Evolutionary conservation across 805 yeast genomes (phyloP).

Genomic region (Suhomyces pyralidae): DNA sequence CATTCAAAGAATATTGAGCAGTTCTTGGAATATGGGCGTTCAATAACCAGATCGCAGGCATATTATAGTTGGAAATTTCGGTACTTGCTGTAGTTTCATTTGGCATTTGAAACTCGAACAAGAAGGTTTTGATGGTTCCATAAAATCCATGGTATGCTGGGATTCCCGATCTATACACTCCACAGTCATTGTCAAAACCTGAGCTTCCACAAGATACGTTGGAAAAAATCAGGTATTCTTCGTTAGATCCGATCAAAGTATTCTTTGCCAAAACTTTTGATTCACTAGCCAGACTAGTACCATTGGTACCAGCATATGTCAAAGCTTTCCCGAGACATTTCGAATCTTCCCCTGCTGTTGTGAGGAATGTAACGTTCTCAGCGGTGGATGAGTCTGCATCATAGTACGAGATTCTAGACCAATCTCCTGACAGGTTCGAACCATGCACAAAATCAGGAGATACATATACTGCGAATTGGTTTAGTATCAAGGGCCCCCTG

Average conservation of each 20-base stretch:
- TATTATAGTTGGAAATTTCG: conserved; percentile 43
- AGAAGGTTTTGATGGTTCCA: conserved; percentile 67
- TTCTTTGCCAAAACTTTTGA: conserved; percentile 49
- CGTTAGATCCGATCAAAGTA: conserved; percentile 51
- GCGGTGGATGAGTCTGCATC: conserved; percentile 47
- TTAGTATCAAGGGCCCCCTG: conserved; percentile 68
- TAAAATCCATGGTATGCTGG: conserved; percentile 72
- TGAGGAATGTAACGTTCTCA: conserved; percentile 66
- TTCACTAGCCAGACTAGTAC: conserved; percentile 43
- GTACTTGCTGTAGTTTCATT: conserved; percentile 39
- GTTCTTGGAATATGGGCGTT: conserved; percentile 75
- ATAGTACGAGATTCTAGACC: conserved; percentile 62
- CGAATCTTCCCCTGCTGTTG: conserved; percentile 57
- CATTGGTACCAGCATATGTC: conserved; percentile 59
- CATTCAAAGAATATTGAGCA: conserved; percentile 60
- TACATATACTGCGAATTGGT: conserved; percentile 61
- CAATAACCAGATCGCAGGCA: conserved; percentile 78
- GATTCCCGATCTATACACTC: conserved; percentile 70
- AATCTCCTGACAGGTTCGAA: conserved; percentile 38
- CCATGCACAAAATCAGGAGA: conserved; percentile 39
- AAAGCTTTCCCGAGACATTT: conserved; percentile 68
- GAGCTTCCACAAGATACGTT: conserved; percentile 55
- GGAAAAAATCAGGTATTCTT: conserved; percentile 61
- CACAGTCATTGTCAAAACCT: conserved; percentile 59
- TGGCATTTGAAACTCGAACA: conserved; percentile 70